Conservation (phyloP, 169 alveolate species). For the Miamiensis avidus region DNA sequence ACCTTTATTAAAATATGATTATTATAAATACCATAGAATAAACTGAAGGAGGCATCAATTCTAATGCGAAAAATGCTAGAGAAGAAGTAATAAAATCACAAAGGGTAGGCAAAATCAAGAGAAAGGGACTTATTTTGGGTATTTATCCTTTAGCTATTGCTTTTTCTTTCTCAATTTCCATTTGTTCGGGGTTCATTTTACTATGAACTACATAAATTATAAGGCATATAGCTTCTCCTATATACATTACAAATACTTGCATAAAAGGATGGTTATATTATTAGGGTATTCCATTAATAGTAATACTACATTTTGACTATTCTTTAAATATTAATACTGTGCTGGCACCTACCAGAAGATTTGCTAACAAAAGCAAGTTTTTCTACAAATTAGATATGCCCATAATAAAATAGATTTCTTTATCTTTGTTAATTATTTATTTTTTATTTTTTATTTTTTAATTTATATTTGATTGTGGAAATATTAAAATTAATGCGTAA, state of each 20-base stretch:
- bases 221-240: conserved; percentile 63
- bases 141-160: conserved; percentile 33
- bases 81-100: conserved; percentile 62
- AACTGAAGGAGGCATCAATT: conserved; percentile 52
- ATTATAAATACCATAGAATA: conserved; percentile 54
- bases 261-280: conserved; percentile 55
- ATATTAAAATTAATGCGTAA: too few relatives aligned
- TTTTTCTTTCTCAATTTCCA: conserved; percentile 15
- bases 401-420: too few relatives aligned
- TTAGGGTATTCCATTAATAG: not conserved
- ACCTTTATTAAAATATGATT: too few relatives aligned
- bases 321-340: conserved; percentile 1
- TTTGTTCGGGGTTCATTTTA: conserved; percentile 8
- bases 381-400: too few relatives aligned
- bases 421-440: too few relatives aligned
- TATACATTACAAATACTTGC: conserved; percentile 54
- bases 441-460: too few relatives aligned
- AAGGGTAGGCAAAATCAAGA: conserved; percentile 59
- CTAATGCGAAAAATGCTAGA: conserved; percentile 57
- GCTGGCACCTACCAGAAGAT: not conserved
- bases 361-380: not conserved
- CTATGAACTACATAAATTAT: conserved; percentile 27
- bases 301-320: not conserved
- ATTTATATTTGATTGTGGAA: not conserved
- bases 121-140: conserved; percentile 49